Conservation (phyloP, 2,329 filamentous ascomycete species). For the Curvularia sp. region DNA sequence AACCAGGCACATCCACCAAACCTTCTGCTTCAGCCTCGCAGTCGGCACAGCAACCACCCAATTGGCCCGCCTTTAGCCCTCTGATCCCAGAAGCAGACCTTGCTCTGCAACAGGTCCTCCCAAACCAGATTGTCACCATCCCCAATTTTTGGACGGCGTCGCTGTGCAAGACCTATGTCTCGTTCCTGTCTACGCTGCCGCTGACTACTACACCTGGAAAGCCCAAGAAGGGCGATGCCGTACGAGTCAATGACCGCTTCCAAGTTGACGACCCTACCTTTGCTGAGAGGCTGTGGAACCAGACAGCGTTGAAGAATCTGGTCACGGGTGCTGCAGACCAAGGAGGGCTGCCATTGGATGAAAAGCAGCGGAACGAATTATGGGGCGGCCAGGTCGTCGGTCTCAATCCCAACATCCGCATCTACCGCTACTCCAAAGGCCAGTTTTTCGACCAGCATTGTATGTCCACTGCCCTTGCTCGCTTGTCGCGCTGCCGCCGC, state of each 20-base stretch:
- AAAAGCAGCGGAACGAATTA: constrained; percentile 46
- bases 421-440: constrained; percentile 84
- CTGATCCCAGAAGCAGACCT: constrained; percentile 71
- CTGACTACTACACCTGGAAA: constrained; percentile 78
- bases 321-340: constrained; percentile 49
- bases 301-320: constrained; percentile 74
- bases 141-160: constrained; percentile 75
- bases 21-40: constrained; percentile 1
- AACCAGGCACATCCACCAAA: constrained; percentile 14
- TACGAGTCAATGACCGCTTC: constrained; percentile 88
- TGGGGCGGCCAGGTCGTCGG: constrained; percentile 88
- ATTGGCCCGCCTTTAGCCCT: constrained; percentile 77
- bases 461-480: constrained; percentile 56
- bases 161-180: constrained; percentile 77
- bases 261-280: constrained; percentile 80
- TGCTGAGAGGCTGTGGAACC: constrained; percentile 76
- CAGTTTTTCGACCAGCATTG: constrained; percentile 95
- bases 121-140: constrained; percentile 74
- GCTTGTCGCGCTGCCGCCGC: neutral
- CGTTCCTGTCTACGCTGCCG: constrained; percentile 73
- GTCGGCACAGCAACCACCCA: constrained; percentile 48
- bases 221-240: constrained; percentile 80
- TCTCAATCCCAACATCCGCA: constrained; percentile 84
- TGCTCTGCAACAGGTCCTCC: constrained; percentile 62
- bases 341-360: constrained; percentile 37